These are phyloP conservation scores for Penicillium sp. DNA, from an alignment of 2,329 filamentous ascomycete genomes.

Conservation along the genomic window DNA sequence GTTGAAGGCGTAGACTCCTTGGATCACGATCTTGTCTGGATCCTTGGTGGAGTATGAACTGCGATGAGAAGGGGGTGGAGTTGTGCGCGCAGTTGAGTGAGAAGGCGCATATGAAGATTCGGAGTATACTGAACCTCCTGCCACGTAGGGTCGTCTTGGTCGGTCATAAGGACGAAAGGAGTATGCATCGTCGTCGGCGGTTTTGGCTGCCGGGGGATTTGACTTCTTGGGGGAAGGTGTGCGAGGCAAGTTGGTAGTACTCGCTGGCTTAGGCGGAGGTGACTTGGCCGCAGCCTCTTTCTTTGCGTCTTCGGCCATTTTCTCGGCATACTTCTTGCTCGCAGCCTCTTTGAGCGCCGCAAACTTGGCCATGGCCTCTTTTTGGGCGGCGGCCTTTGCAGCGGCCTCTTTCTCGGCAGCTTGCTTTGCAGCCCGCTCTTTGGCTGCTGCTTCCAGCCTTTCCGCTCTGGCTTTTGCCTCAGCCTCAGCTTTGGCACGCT, in stretches of 20 bases:
- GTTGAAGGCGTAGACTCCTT: constrained; percentile 89
- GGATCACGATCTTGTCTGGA: constrained; percentile 94
- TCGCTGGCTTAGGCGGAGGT: constrained; percentile 37
- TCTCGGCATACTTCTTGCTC: constrained; percentile 40
- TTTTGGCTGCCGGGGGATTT: constrained; percentile 37
- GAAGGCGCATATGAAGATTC: constrained; percentile 86
- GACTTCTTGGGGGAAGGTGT: constrained; percentile 45
- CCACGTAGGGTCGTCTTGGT: constrained; percentile 62
- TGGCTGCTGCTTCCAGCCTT: constrained; percentile 35
- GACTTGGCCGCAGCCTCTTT: constrained; percentile 28
- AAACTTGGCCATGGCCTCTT: constrained; percentile 41
- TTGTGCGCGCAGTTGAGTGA: constrained; percentile 78
- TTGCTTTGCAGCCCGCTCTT: constrained; percentile 37
- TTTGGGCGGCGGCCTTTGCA: constrained; percentile 38
- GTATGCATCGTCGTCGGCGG: constrained; percentile 62
- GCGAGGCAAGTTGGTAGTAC: constrained; percentile 34
- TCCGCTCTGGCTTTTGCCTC: constrained; percentile 34
- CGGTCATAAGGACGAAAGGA: constrained; percentile 79
- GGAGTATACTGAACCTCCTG: constrained; percentile 72
- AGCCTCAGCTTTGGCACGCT: constrained; percentile 16
- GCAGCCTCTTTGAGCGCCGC: constrained; percentile 43
- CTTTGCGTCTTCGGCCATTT: constrained; percentile 38
- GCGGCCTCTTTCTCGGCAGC: constrained; percentile 69
- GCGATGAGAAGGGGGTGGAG: constrained; percentile 76
- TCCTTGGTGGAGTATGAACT: constrained; percentile 84